These are phyloP conservation scores for Candida hispaniensis DNA, from an alignment of 805 yeast genomes.

Conservation along the genomic window DNA sequence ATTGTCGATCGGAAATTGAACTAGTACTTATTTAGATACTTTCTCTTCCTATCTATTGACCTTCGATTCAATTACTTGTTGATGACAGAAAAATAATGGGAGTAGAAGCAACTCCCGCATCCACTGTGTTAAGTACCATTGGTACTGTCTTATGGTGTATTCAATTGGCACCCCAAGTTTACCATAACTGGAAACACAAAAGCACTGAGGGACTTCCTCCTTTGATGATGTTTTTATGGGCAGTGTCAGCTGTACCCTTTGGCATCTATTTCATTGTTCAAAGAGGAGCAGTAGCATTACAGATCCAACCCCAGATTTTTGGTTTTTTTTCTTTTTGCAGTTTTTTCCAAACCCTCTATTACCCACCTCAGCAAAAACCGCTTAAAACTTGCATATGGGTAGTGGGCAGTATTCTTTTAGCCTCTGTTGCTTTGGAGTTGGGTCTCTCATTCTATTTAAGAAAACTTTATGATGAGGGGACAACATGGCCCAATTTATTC, in stretches of 20 bases:
- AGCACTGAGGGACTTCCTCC: constrained; percentile 84
- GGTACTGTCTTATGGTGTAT: constrained; percentile 92
- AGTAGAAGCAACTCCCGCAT: constrained; percentile 31
- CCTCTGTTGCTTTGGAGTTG: constrained; percentile 50
- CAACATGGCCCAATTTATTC: constrained; percentile 65
- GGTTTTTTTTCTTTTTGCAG: constrained; percentile 55
- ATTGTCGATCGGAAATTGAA: too few species aligned
- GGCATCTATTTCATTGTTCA: constrained; percentile 70
- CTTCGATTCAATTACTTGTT: too few species aligned
- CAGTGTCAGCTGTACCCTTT: constrained; percentile 69
- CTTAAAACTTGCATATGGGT: constrained; percentile 31
- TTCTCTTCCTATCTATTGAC: too few species aligned
- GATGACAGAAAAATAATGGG: constrained; percentile 5
- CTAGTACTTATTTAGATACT: too few species aligned
- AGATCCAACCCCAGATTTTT: constrained; percentile 81
- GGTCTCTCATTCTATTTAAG: constrained; percentile 66
- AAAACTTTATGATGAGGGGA: constrained; percentile 39
- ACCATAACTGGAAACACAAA: constrained; percentile 60
- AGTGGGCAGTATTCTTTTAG: constrained; percentile 32
- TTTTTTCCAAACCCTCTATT: constrained; percentile 55
- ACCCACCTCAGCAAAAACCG: constrained; percentile 53
- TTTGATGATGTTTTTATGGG: constrained; percentile 81
- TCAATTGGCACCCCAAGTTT: constrained; percentile 78
- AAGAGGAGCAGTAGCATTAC: constrained; percentile 63
- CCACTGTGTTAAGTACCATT: constrained; percentile 71